Evolutionary conservation across 2,329 filamentous ascomycete genomes (phyloP), one percentile per base, ranked within the genome.

Genomic region (Fusarium robinianum): DNA sequence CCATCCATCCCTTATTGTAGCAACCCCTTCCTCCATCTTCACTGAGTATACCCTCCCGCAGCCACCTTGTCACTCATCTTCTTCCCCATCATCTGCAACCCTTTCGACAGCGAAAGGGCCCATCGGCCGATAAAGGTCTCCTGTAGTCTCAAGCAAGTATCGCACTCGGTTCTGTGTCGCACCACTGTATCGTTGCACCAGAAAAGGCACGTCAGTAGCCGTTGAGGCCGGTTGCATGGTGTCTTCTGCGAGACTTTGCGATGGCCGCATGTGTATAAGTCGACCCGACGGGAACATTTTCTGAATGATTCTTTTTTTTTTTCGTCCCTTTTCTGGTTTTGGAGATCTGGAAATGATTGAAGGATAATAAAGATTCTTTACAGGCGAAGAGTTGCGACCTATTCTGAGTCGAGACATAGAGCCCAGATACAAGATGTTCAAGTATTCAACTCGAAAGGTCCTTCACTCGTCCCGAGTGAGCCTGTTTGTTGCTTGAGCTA

Each of bases 201-300:
- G 9, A 42, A 15, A 14, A 36, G 30, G 30, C 47, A 50, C 21
- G 14, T 24, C 23, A 26, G 3, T 5, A 22, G 16, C n/a, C n/a
- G 21, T 11, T 16, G 23, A 8, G 12, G 25, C 21, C 37, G 38
- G 8, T 29, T 24, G 55, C 66, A 69, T 23, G 55, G 55, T 5
- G 64, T 62, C 19, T 53, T 62, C 17, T 64, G 49, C 12, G 55
- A 58, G 19, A 61, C 51, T 30, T 6, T 19, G 42, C 46, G 53
- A 49, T 68, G 66, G 38, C 63, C 59, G 58, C 66, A 69, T 39
- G 43, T 21, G 35, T 41, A 49, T n/a, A 17, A 26, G 23, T 35
- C 26, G 10, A 41, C n/a, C 23, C 17, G 26, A 10, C 23, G 31
- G 32, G 22, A 44, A 51, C 48, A 51, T 51, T 5, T 12, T n/a